Percentiles rank a stretch among this genome's conserved stretches.
phyloP scores from a whole-genome alignment of 352 stramenopile species.

The Globisporangium heterothallicum region DNA sequence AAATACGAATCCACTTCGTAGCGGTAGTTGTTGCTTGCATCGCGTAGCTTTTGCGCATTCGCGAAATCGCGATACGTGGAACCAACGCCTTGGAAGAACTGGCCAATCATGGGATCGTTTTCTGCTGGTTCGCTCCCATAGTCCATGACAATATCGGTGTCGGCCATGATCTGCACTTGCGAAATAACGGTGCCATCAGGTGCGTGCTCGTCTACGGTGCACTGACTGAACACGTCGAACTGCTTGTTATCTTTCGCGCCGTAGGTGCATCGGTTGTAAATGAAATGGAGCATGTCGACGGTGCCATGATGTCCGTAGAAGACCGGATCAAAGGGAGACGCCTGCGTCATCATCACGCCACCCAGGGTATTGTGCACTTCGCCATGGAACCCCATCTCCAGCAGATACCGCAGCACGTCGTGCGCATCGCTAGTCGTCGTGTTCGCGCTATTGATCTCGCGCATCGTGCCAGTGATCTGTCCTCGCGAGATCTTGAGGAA shows the following conservation, averaged over 20 bases:
- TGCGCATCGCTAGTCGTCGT: conserved; percentile 8
- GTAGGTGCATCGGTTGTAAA: conserved; percentile 9
- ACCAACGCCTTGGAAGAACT: neutral
- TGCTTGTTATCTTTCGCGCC: neutral
- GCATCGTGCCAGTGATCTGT: too few relatives aligned
- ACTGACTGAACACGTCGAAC: conserved; percentile 14
- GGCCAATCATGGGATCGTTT: too few relatives aligned
- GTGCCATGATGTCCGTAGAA: conserved; percentile 47
- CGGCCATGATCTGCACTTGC: too few relatives aligned
- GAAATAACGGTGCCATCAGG: too few relatives aligned
- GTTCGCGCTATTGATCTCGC: neutral
- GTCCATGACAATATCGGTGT: too few relatives aligned
- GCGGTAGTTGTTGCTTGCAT: neutral
- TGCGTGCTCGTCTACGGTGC: too few relatives aligned
- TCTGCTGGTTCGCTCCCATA: too few relatives aligned
- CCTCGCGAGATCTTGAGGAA: too few relatives aligned
- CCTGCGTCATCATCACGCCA: conserved; percentile 34
- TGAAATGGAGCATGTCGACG: conserved; percentile 9
- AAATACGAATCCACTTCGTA: conserved; percentile 10
- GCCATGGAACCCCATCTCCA: conserved; percentile 35
- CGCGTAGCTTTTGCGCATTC: neutral
- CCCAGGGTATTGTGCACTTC: conserved; percentile 36
- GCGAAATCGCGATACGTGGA: conserved; percentile 23
- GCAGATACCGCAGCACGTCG: conserved; percentile 24
- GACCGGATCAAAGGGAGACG: conserved; percentile 37